A percentile compares a stretch with the other conserved stretches of the same genome.
phyloP scores from a whole-genome alignment of 192 early-diverging fungal genomes.

The Pilobolus umbonatus region DNA sequence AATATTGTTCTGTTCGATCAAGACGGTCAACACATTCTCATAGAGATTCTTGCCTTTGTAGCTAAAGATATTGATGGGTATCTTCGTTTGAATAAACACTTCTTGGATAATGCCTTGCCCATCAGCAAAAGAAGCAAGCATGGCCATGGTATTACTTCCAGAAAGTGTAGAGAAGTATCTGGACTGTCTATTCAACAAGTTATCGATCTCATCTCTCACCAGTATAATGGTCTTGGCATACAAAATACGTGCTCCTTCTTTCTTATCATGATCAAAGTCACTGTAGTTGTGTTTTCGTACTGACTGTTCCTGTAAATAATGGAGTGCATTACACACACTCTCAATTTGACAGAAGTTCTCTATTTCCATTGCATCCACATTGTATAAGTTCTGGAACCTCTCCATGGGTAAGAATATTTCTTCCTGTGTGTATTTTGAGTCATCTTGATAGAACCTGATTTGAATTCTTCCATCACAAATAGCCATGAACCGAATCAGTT shows the following conservation, averaged over 20 bases:
- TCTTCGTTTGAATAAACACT: neutral
- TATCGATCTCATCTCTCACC: neutral
- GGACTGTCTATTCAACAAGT: neutral
- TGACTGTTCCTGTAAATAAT: too few species aligned
- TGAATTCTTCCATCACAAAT: too few species aligned
- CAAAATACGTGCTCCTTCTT: conserved; percentile 6
- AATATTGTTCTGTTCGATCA: neutral
- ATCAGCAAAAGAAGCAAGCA: conserved; percentile 2
- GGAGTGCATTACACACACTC: neutral
- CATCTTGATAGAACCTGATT: too few species aligned
- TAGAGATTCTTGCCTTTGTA: too few species aligned
- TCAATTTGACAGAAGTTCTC: too few species aligned
- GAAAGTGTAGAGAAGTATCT: neutral
- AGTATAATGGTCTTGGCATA: neutral
- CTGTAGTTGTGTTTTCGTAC: too few species aligned
- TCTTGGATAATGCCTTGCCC: neutral
- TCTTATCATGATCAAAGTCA: neutral
- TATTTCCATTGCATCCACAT: too few species aligned
- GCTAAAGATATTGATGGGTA: conserved; percentile 10
- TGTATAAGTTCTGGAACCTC: too few species aligned
- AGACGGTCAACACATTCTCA: conserved; percentile 3
- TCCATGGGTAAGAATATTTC: neutral
- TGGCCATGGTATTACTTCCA: conserved; percentile 4
- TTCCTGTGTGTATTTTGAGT: too few species aligned
- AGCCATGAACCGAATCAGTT: neutral